phyloP scores from a whole-genome alignment of 2,329 filamentous ascomycete species.

The Cladosporium sp. region DNA sequence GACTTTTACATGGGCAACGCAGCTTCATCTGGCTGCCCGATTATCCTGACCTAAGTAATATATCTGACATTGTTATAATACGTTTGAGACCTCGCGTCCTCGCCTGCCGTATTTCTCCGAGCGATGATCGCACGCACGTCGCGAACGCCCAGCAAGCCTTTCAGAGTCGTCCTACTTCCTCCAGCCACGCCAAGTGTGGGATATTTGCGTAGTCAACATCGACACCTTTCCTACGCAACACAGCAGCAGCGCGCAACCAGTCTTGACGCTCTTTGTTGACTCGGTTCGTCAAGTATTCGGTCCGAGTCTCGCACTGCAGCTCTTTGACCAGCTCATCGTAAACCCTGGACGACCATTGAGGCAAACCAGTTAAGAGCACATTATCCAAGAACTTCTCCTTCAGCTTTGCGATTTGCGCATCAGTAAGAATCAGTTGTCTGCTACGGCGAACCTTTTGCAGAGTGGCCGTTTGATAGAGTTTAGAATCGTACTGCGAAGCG shows the following conservation, averaged over 20 bases:
- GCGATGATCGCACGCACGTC: neutral
- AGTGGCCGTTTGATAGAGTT: neutral
- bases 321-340: neutral
- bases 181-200: neutral
- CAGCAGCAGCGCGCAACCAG: neutral
- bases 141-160: neutral
- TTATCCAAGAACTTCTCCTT: neutral
- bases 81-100: neutral
- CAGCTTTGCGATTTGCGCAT: neutral
- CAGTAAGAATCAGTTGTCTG: neutral
- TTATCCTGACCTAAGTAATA: neutral
- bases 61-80: neutral
- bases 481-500: neutral
- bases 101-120: neutral
- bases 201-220: neutral
- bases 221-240: neutral
- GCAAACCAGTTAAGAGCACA: neutral
- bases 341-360: neutral
- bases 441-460: neutral
- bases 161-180: neutral
- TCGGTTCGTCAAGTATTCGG: neutral
- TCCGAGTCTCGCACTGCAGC: neutral
- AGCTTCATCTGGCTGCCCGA: neutral
- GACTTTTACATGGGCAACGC: neutral
- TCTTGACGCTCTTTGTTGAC: neutral